A percentile compares a stretch with the other conserved stretches of the same genome.
phyloP scores from a whole-genome alignment of 495 filamentous ascomycete species.

The Hyaloscypha bicolor region DNA sequence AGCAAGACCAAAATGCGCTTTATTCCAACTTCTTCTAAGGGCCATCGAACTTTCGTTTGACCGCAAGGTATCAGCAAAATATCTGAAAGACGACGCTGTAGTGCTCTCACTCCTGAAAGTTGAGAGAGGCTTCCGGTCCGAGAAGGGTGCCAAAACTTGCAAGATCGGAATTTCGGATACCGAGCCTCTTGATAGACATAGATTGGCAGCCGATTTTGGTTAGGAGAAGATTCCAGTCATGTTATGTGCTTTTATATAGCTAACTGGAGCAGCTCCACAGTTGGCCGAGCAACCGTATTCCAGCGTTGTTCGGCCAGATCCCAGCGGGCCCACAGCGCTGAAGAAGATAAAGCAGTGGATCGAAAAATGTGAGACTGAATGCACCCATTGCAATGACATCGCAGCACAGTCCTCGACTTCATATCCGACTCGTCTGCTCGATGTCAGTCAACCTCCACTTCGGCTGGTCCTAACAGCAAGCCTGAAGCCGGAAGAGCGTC shows the following conservation, averaged over 20 bases:
- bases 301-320: constrained; percentile 2
- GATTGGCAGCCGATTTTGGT: constrained; percentile 4
- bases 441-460: constrained; percentile 7
- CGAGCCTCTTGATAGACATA: background rate
- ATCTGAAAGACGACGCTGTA: constrained; percentile 1
- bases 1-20: background rate
- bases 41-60: background rate
- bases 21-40: constrained; percentile 2
- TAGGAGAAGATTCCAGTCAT: background rate
- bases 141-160: background rate
- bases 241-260: background rate
- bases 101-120: background rate
- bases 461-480: background rate
- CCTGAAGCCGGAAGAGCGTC: background rate
- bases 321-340: background rate
- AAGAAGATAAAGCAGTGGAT: constrained; percentile 4
- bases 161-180: background rate
- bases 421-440: constrained; percentile 7
- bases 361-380: constrained; percentile 1
- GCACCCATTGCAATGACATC: constrained; percentile 3
- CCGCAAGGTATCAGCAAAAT: constrained; percentile 5
- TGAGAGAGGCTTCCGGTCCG: background rate
- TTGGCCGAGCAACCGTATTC: background rate
- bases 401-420: background rate
- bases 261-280: background rate